Evolutionary conservation across 2,329 filamentous ascomycete genomes (phyloP), one percentile per base, ranked within the genome.

Genomic region (Cladorrhinum sp.): DNA sequence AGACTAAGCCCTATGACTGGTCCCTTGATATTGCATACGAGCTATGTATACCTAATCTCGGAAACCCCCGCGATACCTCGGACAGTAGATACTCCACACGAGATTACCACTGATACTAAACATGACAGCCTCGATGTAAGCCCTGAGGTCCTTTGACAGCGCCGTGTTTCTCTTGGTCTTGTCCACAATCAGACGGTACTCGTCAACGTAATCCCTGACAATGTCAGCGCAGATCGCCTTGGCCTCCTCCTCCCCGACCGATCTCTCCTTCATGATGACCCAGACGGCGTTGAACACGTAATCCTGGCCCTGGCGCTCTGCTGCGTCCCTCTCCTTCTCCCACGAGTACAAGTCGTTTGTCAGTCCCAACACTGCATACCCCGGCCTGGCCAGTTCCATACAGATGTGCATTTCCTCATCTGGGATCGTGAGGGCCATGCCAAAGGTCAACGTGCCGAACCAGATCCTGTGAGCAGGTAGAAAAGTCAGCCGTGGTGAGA

Each of bases 41-140:
- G n/a, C n/a, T n/a, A n/a, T n/a, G n/a, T n/a, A n/a, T n/a, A n/a
- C n/a, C n/a, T n/a, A n/a, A n/a, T n/a, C n/a, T n/a, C n/a, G n/a
- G n/a, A n/a, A n/a, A n/a, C n/a, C n/a, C n/a, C n/a, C n/a, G 8
- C 23, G 18, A 18, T 55, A 36, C 28, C 30, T 36, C n/a, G 52
- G 52, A 5, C 6, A 16, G 18, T 33, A 16, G 16, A 39, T 7
- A 12, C 54, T 61, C 48, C 53, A 61, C 6, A 56, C 59, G 9
- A 61, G 21, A 23, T 61, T 61, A 2, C 59, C 59, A 23, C 14
- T 52, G 46, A 57, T 46, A 28, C 26, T 57, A 21, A 52, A 49
- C 59, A 57, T 20, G 12, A 61, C 48, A 6, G 53, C 59, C 46
- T 61, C 59, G 23, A 57, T 20, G 49, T 57, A 61, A n/a, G 30